Base-by-base conservation (phyloP, 1,284 basidiomycete genomes). In the Cutaneotrichosporon sp. region DNA sequence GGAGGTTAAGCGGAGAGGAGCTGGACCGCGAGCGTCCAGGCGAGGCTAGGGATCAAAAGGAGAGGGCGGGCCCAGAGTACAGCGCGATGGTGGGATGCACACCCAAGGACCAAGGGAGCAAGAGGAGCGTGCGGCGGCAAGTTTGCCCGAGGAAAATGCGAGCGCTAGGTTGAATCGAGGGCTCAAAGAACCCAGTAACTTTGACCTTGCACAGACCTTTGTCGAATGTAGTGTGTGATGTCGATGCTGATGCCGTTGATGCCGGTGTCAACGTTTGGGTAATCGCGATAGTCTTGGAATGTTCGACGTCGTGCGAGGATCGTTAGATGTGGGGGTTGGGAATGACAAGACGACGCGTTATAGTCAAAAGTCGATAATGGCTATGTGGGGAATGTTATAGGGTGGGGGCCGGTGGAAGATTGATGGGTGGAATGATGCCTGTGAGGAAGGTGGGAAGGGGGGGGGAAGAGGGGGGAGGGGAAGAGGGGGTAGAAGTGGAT, bases 81-180 rank as follows among this genome's bases (percentile, higher is more conserved):
- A 18, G 40, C 40, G 40, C n/a, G 21, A 10, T 21, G 47, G 49
- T 22, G 49, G 11, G 49, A 50, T 22, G 49, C 21, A 14, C 26
- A 30, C 21, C 21, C 21, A 22, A 50, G 13, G 49, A 16, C 5
- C 21, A 50, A 50, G 47, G 22, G 21, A n/a, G 21, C 5, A 46
- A 13, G 42, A 49, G 21, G 49, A 10, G 22, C 49, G 22, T 30
- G 49, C 22, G 26, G 22, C 26, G 22, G 49, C 22, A 30, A 13
- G 49, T 50, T 50, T 50, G 49, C 49, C 22, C 22, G 49, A 50
- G 49, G 49, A 50, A 50, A 50, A 26, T 50, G 49, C 49, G 21
- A 8, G 42, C 18, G 16, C 9, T 46, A 18, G 42, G 42, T 46
- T 46, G 18, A 18, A 18, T n/a, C 18, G 18, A 46, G 42, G 42